Evolutionary conservation across 1,139 yeast genomes (phyloP).

Genomic region (Candida labiduridarum): DNA sequence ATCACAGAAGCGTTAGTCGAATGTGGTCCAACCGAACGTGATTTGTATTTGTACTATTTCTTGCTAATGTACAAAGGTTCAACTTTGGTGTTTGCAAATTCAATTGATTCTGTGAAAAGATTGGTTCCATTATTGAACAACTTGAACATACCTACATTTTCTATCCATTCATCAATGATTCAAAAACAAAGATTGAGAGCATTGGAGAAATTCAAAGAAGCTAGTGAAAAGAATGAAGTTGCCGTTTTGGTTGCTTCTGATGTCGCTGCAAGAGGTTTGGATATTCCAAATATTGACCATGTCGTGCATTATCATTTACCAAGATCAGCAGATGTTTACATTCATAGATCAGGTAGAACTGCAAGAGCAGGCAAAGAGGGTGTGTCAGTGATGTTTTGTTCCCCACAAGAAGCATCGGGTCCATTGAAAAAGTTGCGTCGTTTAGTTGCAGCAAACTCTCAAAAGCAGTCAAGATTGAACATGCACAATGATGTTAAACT

Average conservation of each 20-base stretch:
- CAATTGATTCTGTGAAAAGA: conserved; percentile 91
- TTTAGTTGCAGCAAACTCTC: conserved; percentile 48
- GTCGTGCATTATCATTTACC: conserved; percentile 97
- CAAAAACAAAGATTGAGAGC: conserved; percentile 91
- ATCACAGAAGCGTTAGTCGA: conserved; percentile 88
- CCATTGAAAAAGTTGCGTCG: conserved; percentile 78
- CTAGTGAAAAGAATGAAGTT: conserved; percentile 52
- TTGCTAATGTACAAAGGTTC: conserved; percentile 84
- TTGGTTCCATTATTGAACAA: conserved; percentile 73
- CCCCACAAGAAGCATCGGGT: conserved; percentile 92
- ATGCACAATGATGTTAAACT: conserved; percentile 62
- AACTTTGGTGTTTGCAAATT: conserved; percentile 88
- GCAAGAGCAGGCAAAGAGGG: conserved; percentile 96
- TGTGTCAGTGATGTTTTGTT: conserved; percentile 87
- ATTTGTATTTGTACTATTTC: conserved; percentile 86
- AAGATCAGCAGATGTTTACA: conserved; percentile 89
- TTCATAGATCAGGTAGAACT: conserved; percentile 97
- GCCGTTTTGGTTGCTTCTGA: conserved; percentile 91
- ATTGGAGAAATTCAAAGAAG: conserved; percentile 69
- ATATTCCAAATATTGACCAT: conserved; percentile 87
- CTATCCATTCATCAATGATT: conserved; percentile 91
- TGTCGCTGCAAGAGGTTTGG: conserved; percentile 98
- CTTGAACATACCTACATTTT: conserved; percentile 71
- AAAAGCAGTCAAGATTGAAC: conserved; percentile 23
- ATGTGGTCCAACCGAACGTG: conserved; percentile 90